Base-by-base conservation (phyloP, 31 red algal species). In the Endocladia muricata region DNA sequence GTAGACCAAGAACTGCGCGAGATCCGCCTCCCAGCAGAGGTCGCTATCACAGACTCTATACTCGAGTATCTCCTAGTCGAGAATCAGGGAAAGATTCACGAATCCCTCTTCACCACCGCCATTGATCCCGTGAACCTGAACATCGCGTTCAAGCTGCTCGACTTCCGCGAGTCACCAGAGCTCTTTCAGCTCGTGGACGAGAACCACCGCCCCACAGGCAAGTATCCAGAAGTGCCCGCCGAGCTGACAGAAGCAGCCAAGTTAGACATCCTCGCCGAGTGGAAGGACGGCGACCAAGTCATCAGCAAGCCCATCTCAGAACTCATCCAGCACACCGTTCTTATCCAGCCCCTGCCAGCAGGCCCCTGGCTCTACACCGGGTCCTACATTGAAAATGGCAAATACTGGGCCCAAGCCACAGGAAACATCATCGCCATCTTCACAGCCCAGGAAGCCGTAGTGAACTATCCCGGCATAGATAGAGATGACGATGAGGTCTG, bases 381-480 rank as follows among this genome's bases (percentile, higher is more conserved):
- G 13, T 52, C 47, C 47, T 52, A 52, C 47, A 13, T 52, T 11
- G 13, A n/a, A 52, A n/a, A 52, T 15, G 47, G 47, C n/a, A 52
- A n/a, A 52, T 52, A 52, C 47, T n/a, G n/a, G n/a, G 47, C 47
- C 13, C 13, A 52, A 13, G 13, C n/a, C 47, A 52, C 47, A 15
- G 47, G 47, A 15, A n/a, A 52, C 47, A 52, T 52, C 47, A n/a
- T 52, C n/a, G 47, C 47, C 47, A 52, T 52, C n/a, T 52, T 52
- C n/a, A 52, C n/a, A 13, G 47, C 13, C n/a, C 47, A n/a, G 11
- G 47, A n/a, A 52, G 47, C 47, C 47, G 47, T 52, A 13, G 47
- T n/a, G 13, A 52, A 52, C 47, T 52, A 15, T n/a, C n/a, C 47
- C 13, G n/a, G n/a, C n/a, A 52, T 15, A 52, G 47, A n/a, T n/a